A percentile compares a stretch with the other conserved stretches of the same genome.
phyloP scores from a whole-genome alignment of 2,329 filamentous ascomycete species.

The Penicillium sp. region DNA sequence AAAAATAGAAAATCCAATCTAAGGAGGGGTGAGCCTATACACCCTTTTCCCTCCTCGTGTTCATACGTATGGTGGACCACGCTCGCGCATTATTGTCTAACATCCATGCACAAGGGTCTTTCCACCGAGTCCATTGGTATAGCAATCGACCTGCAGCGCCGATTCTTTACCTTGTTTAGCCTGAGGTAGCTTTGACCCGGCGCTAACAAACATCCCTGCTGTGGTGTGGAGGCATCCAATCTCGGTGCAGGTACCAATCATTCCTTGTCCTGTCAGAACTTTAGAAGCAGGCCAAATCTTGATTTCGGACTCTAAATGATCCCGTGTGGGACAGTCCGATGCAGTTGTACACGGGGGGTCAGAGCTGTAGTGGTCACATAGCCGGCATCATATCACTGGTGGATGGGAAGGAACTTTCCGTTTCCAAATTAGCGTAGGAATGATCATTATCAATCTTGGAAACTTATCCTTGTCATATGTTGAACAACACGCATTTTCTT shows the following conservation, averaged over 20 bases:
- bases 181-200: not conserved
- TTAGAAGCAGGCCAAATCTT: conserved; percentile 13
- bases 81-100: not conserved
- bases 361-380: not conserved
- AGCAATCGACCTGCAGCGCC: not conserved
- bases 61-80: not conserved
- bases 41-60: too few relatives aligned
- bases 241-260: conserved; percentile 10
- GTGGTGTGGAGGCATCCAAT: not conserved
- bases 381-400: conserved; percentile 7
- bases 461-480: conserved; percentile 6
- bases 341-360: conserved; percentile 8
- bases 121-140: not conserved
- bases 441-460: conserved; percentile 18
- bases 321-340: conserved; percentile 6
- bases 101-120: not conserved
- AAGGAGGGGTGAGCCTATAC: too few relatives aligned
- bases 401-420: not conserved
- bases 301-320: conserved; percentile 12
- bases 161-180: not conserved
- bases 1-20: too few relatives aligned
- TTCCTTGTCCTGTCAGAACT: conserved; percentile 19
- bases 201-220: not conserved
- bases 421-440: not conserved
- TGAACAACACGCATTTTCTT: not conserved